Evolutionary conservation across 306 rosid species (phyloP), one percentile per base, ranked within the genome.

Genomic region (Echinosophora koreensis): DNA sequence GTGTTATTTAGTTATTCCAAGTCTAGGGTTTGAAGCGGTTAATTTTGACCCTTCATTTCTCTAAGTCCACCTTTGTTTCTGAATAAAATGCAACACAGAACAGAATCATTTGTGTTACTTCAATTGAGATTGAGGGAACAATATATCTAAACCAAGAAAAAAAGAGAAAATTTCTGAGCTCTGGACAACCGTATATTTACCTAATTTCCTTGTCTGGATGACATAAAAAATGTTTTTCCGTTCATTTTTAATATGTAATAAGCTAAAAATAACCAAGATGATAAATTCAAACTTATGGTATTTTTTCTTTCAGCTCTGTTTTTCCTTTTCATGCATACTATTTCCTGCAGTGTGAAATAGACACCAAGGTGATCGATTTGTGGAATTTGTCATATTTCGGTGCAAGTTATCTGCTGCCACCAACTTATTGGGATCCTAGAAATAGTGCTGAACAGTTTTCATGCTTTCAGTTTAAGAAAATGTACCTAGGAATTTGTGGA

Each of bases 21-120:
- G 10, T 56, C 47, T 78, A 78, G 82, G 76, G 77, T 69, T 59
- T 69, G 30, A 34, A 59, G 32, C 14, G 38, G 14, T 47, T 77
- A 50, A 17, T 13, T 38, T 49, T 37, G 54, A 59, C 3, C 28
- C 56, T 79, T 69, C 34, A 57, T 8, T 9, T 67, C 8, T 35
- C 5, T 15, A n/a, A 34, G 1, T 73, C 15, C 44, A 41, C 3
- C 56, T 13, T 44, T 39, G 28, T 35, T 56, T 67, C 60, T 44
- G 37, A 32, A n/a, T 18, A 70, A 70, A 50, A 22, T 27, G 34
- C 9, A 13, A 62, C 46, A 51, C 65, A 50, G 34, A 61, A 38
- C 39, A 39, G 3, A 39, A 35, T 38, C 22, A 50, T 2, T 22
- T 39, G 27, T 38, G 15, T 50, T 61, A 44, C 34, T 51, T 8